These are phyloP conservation scores for Blastocystis sp. DNA, from an alignment of 352 stramenopile species.

Conservation along the genomic window DNA sequence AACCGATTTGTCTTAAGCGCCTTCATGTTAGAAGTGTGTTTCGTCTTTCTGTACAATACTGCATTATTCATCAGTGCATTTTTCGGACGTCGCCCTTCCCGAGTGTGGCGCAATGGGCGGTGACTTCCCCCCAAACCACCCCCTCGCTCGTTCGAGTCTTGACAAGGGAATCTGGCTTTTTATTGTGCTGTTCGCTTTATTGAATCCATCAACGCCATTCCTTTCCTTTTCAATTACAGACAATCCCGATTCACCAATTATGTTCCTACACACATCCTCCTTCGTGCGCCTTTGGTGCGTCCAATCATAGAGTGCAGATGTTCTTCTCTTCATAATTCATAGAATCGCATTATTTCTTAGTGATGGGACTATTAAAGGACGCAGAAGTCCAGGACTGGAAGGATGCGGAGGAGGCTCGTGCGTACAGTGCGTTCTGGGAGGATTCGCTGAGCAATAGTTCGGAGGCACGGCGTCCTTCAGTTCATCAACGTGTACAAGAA, in stretches of 20 bases:
- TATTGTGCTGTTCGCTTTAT: too few relatives aligned
- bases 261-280: too few relatives aligned
- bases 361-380: constrained; percentile 44
- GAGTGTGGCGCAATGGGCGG: too few relatives aligned
- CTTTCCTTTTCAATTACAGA: too few relatives aligned
- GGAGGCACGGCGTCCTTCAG: constrained; percentile 61
- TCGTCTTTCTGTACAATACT: not conserved
- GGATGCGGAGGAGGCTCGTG: not conserved
- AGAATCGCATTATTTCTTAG: not conserved
- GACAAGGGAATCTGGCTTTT: too few relatives aligned
- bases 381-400: constrained; percentile 35
- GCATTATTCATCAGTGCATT: too few relatives aligned
- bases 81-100: too few relatives aligned
- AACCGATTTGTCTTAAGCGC: not conserved
- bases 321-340: not conserved
- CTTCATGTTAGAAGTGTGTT: constrained; percentile 15
- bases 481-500: constrained; percentile 61
- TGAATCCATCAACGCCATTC: too few relatives aligned
- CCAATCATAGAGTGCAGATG: constrained; percentile 1
- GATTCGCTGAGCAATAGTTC: constrained; percentile 1
- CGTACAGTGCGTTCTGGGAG: not conserved
- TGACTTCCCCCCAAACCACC: too few relatives aligned
- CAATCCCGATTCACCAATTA: too few relatives aligned
- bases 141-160: too few relatives aligned
- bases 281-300: not conserved